Conservation (phyloP, 495 filamentous ascomycete species). For the Neurospora sp. region DNA sequence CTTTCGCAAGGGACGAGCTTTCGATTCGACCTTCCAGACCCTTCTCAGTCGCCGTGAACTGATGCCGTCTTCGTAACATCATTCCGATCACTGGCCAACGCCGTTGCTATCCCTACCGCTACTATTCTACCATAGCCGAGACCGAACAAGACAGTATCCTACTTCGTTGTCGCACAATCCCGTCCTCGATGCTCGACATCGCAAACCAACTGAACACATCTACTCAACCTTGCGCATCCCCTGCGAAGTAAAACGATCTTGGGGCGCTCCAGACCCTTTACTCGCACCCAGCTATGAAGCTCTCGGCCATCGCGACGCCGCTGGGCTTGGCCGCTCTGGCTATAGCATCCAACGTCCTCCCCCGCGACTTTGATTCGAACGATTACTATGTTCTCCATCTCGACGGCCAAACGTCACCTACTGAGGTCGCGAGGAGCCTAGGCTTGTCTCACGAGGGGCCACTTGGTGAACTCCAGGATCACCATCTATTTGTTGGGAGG, state of each 20-base stretch:
- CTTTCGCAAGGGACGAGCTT: background rate
- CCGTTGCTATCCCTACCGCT: background rate
- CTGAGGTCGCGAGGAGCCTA: constrained; percentile 60
- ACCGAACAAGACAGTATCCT: background rate
- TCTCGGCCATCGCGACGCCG: constrained; percentile 21
- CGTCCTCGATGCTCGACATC: background rate
- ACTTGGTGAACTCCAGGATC: constrained; percentile 68
- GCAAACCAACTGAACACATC: background rate
- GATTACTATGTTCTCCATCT: constrained; percentile 91
- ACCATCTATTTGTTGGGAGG: constrained; percentile 73
- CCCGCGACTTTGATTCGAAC: constrained; percentile 53
- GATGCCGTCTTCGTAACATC: background rate
- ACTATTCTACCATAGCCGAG: background rate
- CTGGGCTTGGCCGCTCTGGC: constrained; percentile 33
- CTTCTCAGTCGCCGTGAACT: background rate
- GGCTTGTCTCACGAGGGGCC: constrained; percentile 75
- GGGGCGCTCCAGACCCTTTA: constrained; percentile 1
- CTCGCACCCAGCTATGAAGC: constrained; percentile 29
- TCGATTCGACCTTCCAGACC: background rate
- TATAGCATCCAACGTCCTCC: constrained; percentile 26
- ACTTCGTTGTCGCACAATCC: background rate
- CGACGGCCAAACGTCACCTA: constrained; percentile 51
- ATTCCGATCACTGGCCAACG: background rate
- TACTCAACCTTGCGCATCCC: background rate
- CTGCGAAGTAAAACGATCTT: background rate